These are phyloP conservation scores for Hanseniaspora osmophila DNA, from an alignment of 805 yeast species.

Conservation along the genomic window DNA sequence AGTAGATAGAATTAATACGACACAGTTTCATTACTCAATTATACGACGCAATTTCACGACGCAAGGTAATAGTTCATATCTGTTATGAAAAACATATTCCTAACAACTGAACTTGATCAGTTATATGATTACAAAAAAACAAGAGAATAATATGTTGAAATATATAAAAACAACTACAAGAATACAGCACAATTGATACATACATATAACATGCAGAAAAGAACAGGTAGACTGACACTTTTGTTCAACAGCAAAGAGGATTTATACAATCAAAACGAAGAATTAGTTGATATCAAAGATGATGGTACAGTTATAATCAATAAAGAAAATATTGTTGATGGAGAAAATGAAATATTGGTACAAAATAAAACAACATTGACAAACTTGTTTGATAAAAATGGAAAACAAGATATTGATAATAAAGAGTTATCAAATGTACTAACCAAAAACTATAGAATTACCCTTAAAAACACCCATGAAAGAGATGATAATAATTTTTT, in stretches of 20 bases:
- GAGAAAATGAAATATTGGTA: neutral
- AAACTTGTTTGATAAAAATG: neutral
- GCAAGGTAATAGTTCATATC: no score
- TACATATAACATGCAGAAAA: neutral
- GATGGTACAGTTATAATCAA: slow-evolving; percentile 13
- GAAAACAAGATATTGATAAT: neutral
- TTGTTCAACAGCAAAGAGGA: neutral
- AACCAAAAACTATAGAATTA: neutral
- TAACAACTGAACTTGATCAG: no score
- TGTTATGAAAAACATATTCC: no score
- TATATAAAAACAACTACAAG: neutral
- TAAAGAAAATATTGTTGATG: slow-evolving; percentile 8
- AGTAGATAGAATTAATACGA: no score
- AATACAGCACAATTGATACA: no score
- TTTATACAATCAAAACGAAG: neutral
- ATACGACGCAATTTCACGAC: no score
- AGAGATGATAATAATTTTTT: neutral
- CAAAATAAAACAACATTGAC: neutral
- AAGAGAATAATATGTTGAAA: neutral
- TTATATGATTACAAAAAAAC: no score
- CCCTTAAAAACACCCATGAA: neutral
- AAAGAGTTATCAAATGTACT: neutral
- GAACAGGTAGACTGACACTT: neutral
- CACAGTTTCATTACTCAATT: no score
- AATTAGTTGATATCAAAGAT: slow-evolving; percentile 13